These are phyloP conservation scores for Aspergillus funiculosus DNA, from an alignment of 495 filamentous ascomycete genomes.

Conservation along the genomic window DNA sequence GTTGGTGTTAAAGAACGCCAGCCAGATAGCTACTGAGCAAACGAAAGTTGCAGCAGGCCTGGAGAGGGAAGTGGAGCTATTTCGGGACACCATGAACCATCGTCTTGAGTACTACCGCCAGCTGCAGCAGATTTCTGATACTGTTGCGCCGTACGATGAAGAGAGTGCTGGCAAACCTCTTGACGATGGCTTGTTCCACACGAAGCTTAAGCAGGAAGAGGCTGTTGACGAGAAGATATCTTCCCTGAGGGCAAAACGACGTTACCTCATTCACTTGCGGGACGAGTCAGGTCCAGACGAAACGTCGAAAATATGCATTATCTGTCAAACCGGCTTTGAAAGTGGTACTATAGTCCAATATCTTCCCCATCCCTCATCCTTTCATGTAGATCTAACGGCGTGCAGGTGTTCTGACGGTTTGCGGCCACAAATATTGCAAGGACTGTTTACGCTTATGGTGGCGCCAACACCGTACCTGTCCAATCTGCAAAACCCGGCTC, in stretches of 20 bases:
- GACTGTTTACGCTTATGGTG: slow-evolving; percentile 79
- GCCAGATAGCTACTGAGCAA: slow-evolving; percentile 58
- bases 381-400: slow-evolving; percentile 9
- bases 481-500: slow-evolving; percentile 68
- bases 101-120: slow-evolving; percentile 85
- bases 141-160: slow-evolving; percentile 65
- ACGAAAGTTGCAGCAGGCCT: slow-evolving; percentile 54
- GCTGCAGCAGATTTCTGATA: slow-evolving; percentile 82
- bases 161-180: slow-evolving; percentile 44
- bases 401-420: slow-evolving; percentile 67
- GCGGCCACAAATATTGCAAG: slow-evolving; percentile 86
- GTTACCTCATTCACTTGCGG: slow-evolving; percentile 62
- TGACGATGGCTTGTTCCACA: slow-evolving; percentile 30
- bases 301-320: slow-evolving; percentile 61
- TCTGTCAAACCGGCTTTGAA: slow-evolving; percentile 69
- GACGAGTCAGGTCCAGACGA: slow-evolving; percentile 54
- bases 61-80: slow-evolving; percentile 68
- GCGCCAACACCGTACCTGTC: slow-evolving; percentile 57
- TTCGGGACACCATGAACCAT: slow-evolving; percentile 71
- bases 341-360: slow-evolving; percentile 45
- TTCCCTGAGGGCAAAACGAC: slow-evolving; percentile 58
- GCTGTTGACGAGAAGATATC: slow-evolving; percentile 49
- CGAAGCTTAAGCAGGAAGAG: slow-evolving; percentile 43
- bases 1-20: slow-evolving; percentile 49
- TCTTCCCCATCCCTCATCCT: not conserved